phyloP scores from a whole-genome alignment of 805 yeast genomes.

The Wickerhamomyces alni region DNA sequence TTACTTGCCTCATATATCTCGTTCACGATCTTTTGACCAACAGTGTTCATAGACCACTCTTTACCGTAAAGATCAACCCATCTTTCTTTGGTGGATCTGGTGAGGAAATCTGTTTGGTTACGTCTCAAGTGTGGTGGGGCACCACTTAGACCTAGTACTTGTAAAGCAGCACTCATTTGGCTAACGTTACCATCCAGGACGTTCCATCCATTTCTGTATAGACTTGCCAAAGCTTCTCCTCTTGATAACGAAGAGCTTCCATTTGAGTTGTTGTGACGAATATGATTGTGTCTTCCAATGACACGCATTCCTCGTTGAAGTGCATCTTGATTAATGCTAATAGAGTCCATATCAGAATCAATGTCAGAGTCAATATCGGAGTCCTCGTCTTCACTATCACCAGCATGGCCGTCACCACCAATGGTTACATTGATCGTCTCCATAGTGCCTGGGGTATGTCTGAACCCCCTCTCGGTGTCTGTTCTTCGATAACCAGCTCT shows the following conservation, averaged over 20 bases:
- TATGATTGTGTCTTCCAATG: neutral
- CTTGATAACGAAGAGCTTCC: neutral
- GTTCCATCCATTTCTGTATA: neutral
- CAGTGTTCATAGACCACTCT: constrained; percentile 28
- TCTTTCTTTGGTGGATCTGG: constrained; percentile 50
- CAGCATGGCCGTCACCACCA: constrained; percentile 19
- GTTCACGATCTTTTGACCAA: constrained; percentile 39
- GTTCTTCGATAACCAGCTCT: neutral
- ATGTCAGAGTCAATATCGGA: constrained; percentile 12
- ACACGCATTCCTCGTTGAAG: neutral
- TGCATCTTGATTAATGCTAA: neutral
- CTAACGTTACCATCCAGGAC: neutral
- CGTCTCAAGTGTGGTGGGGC: neutral
- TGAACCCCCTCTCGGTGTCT: too few species aligned
- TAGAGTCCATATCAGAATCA: constrained; percentile 4
- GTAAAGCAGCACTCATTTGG: neutral
- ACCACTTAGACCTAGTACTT: neutral
- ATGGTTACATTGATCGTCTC: too few species aligned
- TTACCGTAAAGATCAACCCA: constrained; percentile 63
- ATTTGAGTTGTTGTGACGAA: neutral
- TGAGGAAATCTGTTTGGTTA: constrained; percentile 5
- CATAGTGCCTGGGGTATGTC: too few species aligned
- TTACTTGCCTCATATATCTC: constrained; percentile 44
- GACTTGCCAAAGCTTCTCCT: neutral
- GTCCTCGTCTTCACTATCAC: constrained; percentile 11